Evolutionary conservation across 1,284 basidiomycete species (phyloP).

Genomic region (Papiliotrema nemorosa): DNA sequence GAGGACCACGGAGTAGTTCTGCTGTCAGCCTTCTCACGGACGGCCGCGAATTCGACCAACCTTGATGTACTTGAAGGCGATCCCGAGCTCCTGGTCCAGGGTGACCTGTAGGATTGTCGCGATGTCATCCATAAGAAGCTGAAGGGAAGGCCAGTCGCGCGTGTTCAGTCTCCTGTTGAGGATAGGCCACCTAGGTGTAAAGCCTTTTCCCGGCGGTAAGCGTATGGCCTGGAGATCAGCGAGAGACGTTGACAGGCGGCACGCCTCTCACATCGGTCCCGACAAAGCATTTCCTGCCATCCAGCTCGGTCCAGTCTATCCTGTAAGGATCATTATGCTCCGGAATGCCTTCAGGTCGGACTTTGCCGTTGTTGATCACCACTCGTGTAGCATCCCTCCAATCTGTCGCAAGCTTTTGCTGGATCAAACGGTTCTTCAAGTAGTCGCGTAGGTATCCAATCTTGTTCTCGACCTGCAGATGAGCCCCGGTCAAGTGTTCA

Average conservation of each 20-base stretch:
- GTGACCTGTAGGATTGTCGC: conserved; percentile 64
- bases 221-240: conserved; percentile 59
- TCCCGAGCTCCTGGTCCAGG: conserved; percentile 61
- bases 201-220: conserved; percentile 64
- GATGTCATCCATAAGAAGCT: conserved; percentile 71
- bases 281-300: conserved; percentile 30
- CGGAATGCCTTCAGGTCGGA: conserved; percentile 67
- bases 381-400: conserved; percentile 71
- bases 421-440: conserved; percentile 77
- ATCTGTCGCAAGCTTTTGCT: conserved; percentile 75
- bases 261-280: conserved; percentile 55
- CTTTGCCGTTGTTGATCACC: conserved; percentile 56
- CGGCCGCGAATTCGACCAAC: conserved; percentile 47
- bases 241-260: not conserved
- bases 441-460: conserved; percentile 68
- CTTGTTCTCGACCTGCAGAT: conserved; percentile 64
- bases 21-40: conserved; percentile 4
- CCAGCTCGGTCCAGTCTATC: conserved; percentile 70
- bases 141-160: conserved; percentile 65
- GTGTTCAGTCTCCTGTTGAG: conserved; percentile 72
- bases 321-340: conserved; percentile 75
- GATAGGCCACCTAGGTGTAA: conserved; percentile 72
- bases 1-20: conserved; percentile 84
- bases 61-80: conserved; percentile 59
- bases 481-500: conserved; percentile 13